Conservation (phyloP, 208 protist species). For the Acanthamoeba sp. region DNA sequence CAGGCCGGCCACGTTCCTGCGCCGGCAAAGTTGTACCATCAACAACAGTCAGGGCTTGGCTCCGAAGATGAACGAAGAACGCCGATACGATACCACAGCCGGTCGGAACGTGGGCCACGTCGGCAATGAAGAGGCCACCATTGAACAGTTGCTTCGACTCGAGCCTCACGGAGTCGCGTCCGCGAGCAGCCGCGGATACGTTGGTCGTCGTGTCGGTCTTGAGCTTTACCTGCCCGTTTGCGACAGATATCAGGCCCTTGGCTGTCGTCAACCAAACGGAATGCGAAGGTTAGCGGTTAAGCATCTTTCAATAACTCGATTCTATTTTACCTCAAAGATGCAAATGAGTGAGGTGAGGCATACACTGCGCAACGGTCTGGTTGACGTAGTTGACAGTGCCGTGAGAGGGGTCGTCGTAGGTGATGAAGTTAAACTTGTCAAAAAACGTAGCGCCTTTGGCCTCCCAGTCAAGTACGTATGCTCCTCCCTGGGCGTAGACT, state of each 20-base stretch:
- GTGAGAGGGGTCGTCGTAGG: neutral
- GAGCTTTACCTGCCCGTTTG: neutral
- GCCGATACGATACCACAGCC: no score
- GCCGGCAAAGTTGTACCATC: neutral
- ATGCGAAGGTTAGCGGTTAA: neutral
- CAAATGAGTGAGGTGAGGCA: neutral
- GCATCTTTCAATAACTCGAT: no score
- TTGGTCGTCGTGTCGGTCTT: neutral
- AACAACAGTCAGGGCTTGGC: no score
- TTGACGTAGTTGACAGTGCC: conserved; percentile 35
- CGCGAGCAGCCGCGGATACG: neutral
- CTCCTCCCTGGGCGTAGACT: neutral
- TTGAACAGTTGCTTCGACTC: neutral
- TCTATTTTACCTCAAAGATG: no score
- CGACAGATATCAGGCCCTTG: neutral
- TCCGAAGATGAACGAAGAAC: neutral
- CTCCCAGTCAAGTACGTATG: conserved; percentile 20
- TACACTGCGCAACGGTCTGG: neutral
- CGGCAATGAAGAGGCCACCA: neutral
- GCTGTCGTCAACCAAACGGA: neutral
- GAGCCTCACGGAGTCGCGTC: neutral
- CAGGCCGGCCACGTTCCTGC: neutral
- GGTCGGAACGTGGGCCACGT: neutral
- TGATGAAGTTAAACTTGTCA: conserved; percentile 29
- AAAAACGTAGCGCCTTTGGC: neutral